A percentile compares a stretch with the other conserved stretches of the same genome.
phyloP scores from a whole-genome alignment of 108 stramenopile genomes.

The Skeletonema grethae region DNA sequence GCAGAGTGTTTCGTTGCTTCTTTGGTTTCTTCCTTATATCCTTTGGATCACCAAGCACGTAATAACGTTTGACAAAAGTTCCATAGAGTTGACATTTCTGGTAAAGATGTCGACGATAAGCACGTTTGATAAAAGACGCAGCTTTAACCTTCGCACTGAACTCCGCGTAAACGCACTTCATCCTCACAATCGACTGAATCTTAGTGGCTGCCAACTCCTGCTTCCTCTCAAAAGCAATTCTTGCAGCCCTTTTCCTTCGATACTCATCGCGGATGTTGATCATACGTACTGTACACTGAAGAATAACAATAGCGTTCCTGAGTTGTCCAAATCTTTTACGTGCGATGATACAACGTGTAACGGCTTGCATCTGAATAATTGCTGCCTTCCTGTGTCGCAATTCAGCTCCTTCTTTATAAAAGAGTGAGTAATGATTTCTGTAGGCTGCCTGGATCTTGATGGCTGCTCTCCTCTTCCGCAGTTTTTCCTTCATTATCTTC shows the following conservation, averaged over 20 bases:
- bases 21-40: slow-evolving; percentile 30
- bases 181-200: slow-evolving; percentile 68
- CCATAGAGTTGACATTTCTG: slow-evolving; percentile 35
- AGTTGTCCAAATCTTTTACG: slow-evolving; percentile 32
- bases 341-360: slow-evolving; percentile 37
- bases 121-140: slow-evolving; percentile 35
- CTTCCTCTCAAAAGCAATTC: slow-evolving; percentile 26
- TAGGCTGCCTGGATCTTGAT: slow-evolving; percentile 37
- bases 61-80: slow-evolving; percentile 52
- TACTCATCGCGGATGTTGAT: slow-evolving; percentile 24
- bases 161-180: slow-evolving; percentile 29
- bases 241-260: slow-evolving; percentile 13
- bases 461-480: slow-evolving; percentile 38
- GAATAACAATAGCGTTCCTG: slow-evolving; percentile 11
- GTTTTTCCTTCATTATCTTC: slow-evolving; percentile 31
- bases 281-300: slow-evolving; percentile 36
- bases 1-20: slow-evolving; percentile 14
- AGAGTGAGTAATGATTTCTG: slow-evolving; percentile 27
- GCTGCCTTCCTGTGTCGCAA: slow-evolving; percentile 34
- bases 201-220: slow-evolving; percentile 52
- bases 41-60: slow-evolving; percentile 48
- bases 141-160: slow-evolving; percentile 23
- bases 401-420: slow-evolving; percentile 37
- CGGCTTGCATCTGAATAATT: slow-evolving; percentile 35
- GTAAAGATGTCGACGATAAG: slow-evolving; percentile 48